Percentiles rank a stretch among this genome's conserved stretches.
These are phyloP conservation scores for sunflower (Helianthus annuus) DNA, from an alignment of 129 eudicot species.

Conservation along the genomic window HanXRQr2.0-SUNRISE NC_035441.2:74808375-74808874, in stretches of 20 bases:
- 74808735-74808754: too few relatives aligned
- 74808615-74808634: conserved; percentile 2
- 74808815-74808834: too few relatives aligned
- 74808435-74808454: not conserved
- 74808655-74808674: not conserved
- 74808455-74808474: not conserved
- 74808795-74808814: too few relatives aligned
- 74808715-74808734: not conserved
- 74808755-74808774: too few relatives aligned
- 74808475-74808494: not conserved
- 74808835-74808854: too few relatives aligned
- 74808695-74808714: not conserved
- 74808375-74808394: conserved; percentile 24
- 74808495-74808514: conserved; percentile 7
- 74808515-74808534: conserved; percentile 31
- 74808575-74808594: conserved; percentile 18
- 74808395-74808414: conserved; percentile 24
- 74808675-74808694: conserved; percentile 4
- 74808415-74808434: conserved; percentile 37
- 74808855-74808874: too few relatives aligned
- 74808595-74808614: conserved; percentile 40
- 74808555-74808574: conserved; percentile 29
- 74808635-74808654: conserved; percentile 7
- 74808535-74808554: conserved; percentile 27
- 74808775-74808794: too few relatives aligned